Evolutionary conservation across 805 yeast species (phyloP).

Genomic region (Starmera quercuum): DNA sequence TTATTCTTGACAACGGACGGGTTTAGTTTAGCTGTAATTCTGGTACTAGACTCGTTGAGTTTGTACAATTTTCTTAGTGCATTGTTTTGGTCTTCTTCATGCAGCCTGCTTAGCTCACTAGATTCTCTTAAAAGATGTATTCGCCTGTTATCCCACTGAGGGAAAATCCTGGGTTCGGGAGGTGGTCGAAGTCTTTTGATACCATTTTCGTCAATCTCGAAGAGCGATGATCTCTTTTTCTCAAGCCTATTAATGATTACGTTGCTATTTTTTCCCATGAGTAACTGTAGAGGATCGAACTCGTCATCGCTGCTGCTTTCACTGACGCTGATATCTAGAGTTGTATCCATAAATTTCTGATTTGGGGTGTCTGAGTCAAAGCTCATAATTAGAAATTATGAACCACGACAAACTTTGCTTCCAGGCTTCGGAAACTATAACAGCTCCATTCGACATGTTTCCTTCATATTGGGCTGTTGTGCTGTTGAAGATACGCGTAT

Average conservation of each 20-base stretch:
- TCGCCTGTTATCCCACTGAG: not conserved
- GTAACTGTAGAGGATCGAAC: not conserved
- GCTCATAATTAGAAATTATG: too few species aligned
- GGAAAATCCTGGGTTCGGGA: conserved; percentile 1
- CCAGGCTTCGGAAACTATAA: too few species aligned
- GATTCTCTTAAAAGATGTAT: conserved; percentile 1
- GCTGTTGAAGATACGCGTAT: too few species aligned
- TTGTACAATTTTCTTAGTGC: conserved; percentile 2
- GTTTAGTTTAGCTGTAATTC: not conserved
- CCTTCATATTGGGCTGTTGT: too few species aligned
- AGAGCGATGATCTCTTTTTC: not conserved
- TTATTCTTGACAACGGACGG: conserved; percentile 2
- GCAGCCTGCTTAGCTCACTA: conserved; percentile 1
- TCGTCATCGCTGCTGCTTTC: not conserved
- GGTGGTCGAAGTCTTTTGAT: conserved; percentile 3
- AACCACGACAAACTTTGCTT: too few species aligned
- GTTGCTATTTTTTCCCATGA: not conserved
- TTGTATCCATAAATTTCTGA: not conserved
- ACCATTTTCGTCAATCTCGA: not conserved
- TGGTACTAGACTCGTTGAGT: not conserved
- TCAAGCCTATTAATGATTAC: not conserved
- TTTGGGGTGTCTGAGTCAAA: not conserved
- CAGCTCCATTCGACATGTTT: too few species aligned
- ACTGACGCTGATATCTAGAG: too few species aligned
- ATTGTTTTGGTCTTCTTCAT: conserved; percentile 2